Percentiles rank a stretch among this genome's conserved stretches.
These are phyloP conservation scores for Fusarium sp. DNA, from an alignment of 2,329 filamentous ascomycete species.

Conservation along the genomic window DNA sequence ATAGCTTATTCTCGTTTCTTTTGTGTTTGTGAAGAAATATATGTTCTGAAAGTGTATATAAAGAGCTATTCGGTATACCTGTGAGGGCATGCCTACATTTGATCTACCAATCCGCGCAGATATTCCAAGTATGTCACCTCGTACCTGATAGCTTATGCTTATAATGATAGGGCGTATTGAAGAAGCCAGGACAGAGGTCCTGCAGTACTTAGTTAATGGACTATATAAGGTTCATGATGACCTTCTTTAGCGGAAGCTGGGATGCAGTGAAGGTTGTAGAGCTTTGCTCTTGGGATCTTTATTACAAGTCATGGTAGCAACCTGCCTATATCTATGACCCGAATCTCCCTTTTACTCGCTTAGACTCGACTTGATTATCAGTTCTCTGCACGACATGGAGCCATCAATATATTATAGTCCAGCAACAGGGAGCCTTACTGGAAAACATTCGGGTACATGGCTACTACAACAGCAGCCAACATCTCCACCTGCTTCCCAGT, in stretches of 20 bases:
- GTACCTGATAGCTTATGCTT: not conserved
- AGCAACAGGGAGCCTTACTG: rapidly evolving
- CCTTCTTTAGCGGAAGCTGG: not conserved
- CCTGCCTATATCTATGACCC: not conserved
- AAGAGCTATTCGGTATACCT: not conserved
- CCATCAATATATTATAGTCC: not conserved
- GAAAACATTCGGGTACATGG: not conserved
- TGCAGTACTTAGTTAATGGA: rapidly evolving
- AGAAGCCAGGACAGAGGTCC: not conserved
- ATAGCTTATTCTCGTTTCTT: not conserved
- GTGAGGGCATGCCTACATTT: not conserved
- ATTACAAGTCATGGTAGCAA: not conserved
- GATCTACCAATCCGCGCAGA: not conserved
- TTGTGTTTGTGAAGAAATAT: rapidly evolving
- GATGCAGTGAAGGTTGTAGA: not conserved
- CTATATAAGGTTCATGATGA: not conserved
- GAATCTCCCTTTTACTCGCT: not conserved
- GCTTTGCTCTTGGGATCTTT: not conserved
- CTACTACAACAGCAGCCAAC: not conserved
- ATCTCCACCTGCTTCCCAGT: not conserved
- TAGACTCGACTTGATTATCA: not conserved
- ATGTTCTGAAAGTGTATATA: not conserved
- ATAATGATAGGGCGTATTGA: not conserved
- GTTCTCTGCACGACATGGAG: not conserved
- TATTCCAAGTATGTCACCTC: not conserved